Base-by-base conservation (phyloP, 352 stramenopile species). In the Pythium sukuiense region DNA sequence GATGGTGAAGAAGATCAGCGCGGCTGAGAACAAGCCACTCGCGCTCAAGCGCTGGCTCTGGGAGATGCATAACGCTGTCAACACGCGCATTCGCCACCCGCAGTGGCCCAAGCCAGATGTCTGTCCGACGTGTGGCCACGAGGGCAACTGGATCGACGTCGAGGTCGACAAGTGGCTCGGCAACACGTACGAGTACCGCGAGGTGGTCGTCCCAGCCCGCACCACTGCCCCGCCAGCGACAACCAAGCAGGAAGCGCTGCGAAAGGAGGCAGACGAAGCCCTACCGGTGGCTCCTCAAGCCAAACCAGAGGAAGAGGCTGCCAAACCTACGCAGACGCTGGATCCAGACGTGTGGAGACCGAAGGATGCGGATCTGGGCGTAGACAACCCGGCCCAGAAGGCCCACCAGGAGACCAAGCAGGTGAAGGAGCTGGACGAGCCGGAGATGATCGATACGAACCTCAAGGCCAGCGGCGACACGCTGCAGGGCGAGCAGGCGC, bases 61-160 rank as follows among this genome's bases (percentile, higher is more conserved):
- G 87, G 73, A 88, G 60, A 87, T 87, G 72, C 87, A 95, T 80
- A 95, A 95, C 64, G 79, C 76, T 12, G 87, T 93, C 13, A 95
- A 95, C 74, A 89, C 80, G 62, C 81, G 87, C 3, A 72, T 93
- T 32, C 75, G 80, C 46, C 84, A 94, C 61, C 82, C 82, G 26
- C 76, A 85, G 53, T 94, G 83, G 83, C 86, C 86, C 20, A 94
- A 94, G 57, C 80, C 74, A 6, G 72, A 89, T 14, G 65, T 85
- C 26, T 94, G 85, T 65, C 80, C 85, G 20, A 90, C 81, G 4
- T 93, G 85, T 63, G 85, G 85, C 41, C 64, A 69, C 14, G 83
- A 88, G 54, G 72, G 32, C 64, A 73, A 72, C 30, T 94, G 85
- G 85, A 70, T 85, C 56, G 56, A 86, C 41, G 62, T 87, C 13